These are phyloP conservation scores for Xylaria sp. DNA, from an alignment of 2,329 filamentous ascomycete species.

Conservation along the genomic window DNA sequence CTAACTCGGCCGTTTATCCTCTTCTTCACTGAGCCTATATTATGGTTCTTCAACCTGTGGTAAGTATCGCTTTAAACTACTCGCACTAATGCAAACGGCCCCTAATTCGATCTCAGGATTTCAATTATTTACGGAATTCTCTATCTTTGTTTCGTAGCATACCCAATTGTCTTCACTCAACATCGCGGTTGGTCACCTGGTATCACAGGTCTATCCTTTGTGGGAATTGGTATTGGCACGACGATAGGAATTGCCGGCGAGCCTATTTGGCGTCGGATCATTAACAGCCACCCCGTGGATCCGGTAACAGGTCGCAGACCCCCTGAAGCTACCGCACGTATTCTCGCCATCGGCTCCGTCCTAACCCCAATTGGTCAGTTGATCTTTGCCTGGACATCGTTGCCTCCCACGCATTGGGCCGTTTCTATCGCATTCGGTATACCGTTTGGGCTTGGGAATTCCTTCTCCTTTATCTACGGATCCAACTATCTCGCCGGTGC, in stretches of 20 bases:
- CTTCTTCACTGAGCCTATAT: slow-evolving; percentile 80
- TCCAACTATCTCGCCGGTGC: slow-evolving; percentile 79
- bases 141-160: slow-evolving; percentile 89
- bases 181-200: slow-evolving; percentile 78
- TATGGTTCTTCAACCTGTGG: slow-evolving; percentile 73
- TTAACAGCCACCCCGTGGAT: slow-evolving; percentile 77
- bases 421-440: slow-evolving; percentile 78
- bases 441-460: slow-evolving; percentile 79
- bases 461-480: slow-evolving; percentile 80
- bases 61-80: slow-evolving; percentile 42
- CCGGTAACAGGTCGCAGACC: slow-evolving; percentile 73
- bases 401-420: slow-evolving; percentile 84
- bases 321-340: slow-evolving; percentile 80
- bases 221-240: slow-evolving; percentile 71
- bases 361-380: slow-evolving; percentile 80
- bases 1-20: slow-evolving; percentile 79
- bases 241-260: slow-evolving; percentile 67
- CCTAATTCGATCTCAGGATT: slow-evolving; percentile 56
- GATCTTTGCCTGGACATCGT: slow-evolving; percentile 86
- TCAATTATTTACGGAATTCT: slow-evolving; percentile 86
- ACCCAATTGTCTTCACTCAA: slow-evolving; percentile 81
- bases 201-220: slow-evolving; percentile 76
- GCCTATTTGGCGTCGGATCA: slow-evolving; percentile 76
- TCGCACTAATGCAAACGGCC: neutral
- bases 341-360: slow-evolving; percentile 79